Percentiles rank a stretch among this genome's conserved stretches.
These are phyloP conservation scores for Neonectria sp. DNA, from an alignment of 2,329 filamentous ascomycete species.

Conservation along the genomic window DNA sequence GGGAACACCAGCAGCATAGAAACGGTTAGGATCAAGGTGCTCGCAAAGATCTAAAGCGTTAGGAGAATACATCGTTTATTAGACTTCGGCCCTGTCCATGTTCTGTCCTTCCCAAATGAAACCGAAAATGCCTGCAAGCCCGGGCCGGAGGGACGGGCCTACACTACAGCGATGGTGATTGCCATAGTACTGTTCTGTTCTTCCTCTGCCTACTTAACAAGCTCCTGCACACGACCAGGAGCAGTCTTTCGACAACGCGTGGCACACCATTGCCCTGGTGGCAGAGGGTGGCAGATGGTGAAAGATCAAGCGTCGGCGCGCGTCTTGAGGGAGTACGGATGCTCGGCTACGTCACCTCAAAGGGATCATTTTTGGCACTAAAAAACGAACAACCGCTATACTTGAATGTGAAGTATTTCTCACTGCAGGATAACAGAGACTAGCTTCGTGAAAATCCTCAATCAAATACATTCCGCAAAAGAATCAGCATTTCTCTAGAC, in stretches of 20 bases:
- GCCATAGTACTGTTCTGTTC: conserved; percentile 34
- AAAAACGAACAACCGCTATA: conserved; percentile 31
- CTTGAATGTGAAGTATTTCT: conserved; percentile 31
- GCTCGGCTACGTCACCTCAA: conserved; percentile 32
- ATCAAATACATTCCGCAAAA: conserved; percentile 26
- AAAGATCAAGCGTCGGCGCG: conserved; percentile 36
- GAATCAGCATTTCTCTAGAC: no score
- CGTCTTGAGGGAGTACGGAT: conserved; percentile 34
- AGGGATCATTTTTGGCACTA: conserved; percentile 33
- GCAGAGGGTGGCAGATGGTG: conserved; percentile 31
- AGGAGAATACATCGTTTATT: conserved; percentile 41
- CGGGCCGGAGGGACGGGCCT: conserved; percentile 37
- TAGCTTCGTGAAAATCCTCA: conserved; percentile 24
- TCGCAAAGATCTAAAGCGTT: conserved; percentile 41
- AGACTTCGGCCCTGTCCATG: conserved; percentile 41
- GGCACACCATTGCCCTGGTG: conserved; percentile 33
- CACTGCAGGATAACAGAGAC: conserved; percentile 31
- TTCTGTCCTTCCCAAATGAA: conserved; percentile 41
- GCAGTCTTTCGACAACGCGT: conserved; percentile 31
- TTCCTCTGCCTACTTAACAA: conserved; percentile 33
- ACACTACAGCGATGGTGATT: conserved; percentile 36
- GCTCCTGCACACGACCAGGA: conserved; percentile 33
- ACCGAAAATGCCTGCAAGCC: conserved; percentile 38
- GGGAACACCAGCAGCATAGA: conserved; percentile 41
- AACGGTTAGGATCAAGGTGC: conserved; percentile 39